These are phyloP conservation scores for Fistulifera pelliculosa DNA, from an alignment of 108 stramenopile genomes.

Conservation along the genomic window DNA sequence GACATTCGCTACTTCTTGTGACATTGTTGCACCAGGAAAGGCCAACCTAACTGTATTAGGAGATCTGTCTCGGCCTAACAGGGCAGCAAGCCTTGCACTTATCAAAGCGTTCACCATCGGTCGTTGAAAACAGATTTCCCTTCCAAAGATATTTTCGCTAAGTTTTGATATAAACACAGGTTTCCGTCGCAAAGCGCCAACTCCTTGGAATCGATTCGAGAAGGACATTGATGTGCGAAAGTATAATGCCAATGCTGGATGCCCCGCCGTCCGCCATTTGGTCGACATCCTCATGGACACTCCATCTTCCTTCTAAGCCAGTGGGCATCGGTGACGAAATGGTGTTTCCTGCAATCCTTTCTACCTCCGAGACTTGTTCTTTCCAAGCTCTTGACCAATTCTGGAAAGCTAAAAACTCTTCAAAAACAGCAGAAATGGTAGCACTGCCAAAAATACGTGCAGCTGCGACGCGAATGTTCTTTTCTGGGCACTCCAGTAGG, in stretches of 20 bases:
- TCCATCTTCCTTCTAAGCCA: slow-evolving; percentile 13
- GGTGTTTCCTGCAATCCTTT: slow-evolving; percentile 19
- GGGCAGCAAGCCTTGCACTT: slow-evolving; percentile 52
- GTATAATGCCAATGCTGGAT: slow-evolving; percentile 56
- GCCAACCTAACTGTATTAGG: slow-evolving; percentile 26
- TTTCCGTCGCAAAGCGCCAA: slow-evolving; percentile 52
- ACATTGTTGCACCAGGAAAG: slow-evolving; percentile 66
- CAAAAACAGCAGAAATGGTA: slow-evolving; percentile 14
- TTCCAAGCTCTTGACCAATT: slow-evolving; percentile 56
- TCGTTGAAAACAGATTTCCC: slow-evolving; percentile 39
- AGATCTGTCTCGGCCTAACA: slow-evolving; percentile 52
- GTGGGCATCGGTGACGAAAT: slow-evolving; percentile 11
- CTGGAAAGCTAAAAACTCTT: slow-evolving; percentile 38
- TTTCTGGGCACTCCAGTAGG: slow-evolving; percentile 67
- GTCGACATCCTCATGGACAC: slow-evolving; percentile 9
- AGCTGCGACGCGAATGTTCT: slow-evolving; percentile 46
- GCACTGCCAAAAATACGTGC: slow-evolving; percentile 50
- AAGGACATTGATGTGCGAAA: slow-evolving; percentile 52
- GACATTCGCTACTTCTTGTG: slow-evolving; percentile 39
- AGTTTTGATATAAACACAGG: slow-evolving; percentile 61
- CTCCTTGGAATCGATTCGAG: slow-evolving; percentile 53
- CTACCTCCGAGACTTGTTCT: not conserved
- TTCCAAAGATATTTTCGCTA: slow-evolving; percentile 29
- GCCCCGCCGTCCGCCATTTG: slow-evolving; percentile 10
- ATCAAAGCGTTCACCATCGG: slow-evolving; percentile 65